Base-by-base conservation (phyloP, 1,284 basidiomycete genomes). In the Leccinum cinnamomeum region DNA sequence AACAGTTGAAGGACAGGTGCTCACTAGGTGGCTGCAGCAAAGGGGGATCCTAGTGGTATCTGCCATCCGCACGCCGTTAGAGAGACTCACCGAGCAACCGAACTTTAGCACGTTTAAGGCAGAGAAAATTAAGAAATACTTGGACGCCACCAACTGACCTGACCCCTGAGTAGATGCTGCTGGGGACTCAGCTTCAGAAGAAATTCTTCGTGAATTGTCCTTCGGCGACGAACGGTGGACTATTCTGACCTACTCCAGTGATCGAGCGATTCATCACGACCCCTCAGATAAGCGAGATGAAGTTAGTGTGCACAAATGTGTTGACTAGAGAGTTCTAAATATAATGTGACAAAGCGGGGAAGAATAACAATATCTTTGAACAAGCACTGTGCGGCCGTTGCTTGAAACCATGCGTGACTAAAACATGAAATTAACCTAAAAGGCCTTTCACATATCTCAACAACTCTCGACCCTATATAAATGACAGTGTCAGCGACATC, bases 391-490 rank as follows among this genome's bases (percentile, higher is more conserved):
- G 37, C 37, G 18, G 16, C 16, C 30, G 18, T 59, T 62, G 41
- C 48, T 60, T 25, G 20, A 61, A 14, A 18, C 41, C 10, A 11
- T 18, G n/a, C 41, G 23, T 56, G 53, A 60, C 48, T 37, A 53
- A 37, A 33, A 14, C 11, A 60, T 30, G 25, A 8, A 16, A 28
- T 79, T 70, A 90, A 53, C 85, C 82, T 64, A 92, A 73, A 10
- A 92, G 74, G 28, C 81, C 82, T 70, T 85, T 89, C 44, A 92
- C 88, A 73, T 92, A 92, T 71, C 79, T 84, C 66, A 92, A 70
- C 58, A 92, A 69, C 62, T 92, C 90, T 65, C 80, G 85, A 6
- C 89, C 89, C 89, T 91, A 67, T 51, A 54, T 11, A 44, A 39
- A 16, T 25, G 14, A 60, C n/a, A 48, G 41, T 58, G 53, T 60